Percentiles rank a stretch among this genome's conserved stretches.
Conservation (phyloP, 73 alveolate species). For the Paramecium primaurelia region DNA sequence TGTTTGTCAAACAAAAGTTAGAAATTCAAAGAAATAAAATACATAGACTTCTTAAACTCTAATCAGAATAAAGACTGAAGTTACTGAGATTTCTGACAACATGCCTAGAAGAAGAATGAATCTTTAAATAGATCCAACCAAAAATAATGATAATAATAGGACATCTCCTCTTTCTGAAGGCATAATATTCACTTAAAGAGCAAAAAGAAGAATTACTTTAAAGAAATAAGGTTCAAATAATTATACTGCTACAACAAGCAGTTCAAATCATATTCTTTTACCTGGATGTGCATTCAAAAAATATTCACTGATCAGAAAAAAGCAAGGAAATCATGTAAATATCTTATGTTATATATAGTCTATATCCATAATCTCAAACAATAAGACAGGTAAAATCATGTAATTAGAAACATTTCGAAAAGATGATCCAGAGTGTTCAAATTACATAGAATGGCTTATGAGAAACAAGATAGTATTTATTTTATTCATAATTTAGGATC, state of each 20-base stretch:
- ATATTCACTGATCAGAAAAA: slow-evolving; percentile 15
- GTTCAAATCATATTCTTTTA: neutral
- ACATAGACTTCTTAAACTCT: neutral
- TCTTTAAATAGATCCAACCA: neutral
- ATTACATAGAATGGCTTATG: neutral
- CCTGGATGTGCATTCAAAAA: slow-evolving; percentile 7
- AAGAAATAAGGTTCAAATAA: neutral
- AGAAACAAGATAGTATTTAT: neutral
- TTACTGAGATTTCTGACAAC: neutral
- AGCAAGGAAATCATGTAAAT: neutral
- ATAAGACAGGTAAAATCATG: neutral
- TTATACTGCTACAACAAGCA: neutral
- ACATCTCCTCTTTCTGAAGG: neutral
- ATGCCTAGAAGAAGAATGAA: neutral
- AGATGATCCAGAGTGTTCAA: neutral
- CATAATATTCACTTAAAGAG: neutral
- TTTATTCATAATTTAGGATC: neutral
- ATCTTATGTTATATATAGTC: neutral
- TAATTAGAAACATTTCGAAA: neutral
- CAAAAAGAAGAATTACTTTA: neutral
- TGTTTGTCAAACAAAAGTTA: neutral
- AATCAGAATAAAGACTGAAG: neutral
- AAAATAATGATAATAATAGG: neutral
- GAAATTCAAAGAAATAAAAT: neutral
- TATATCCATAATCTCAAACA: neutral